A percentile compares a stretch with the other conserved stretches of the same genome.
phyloP scores from a whole-genome alignment of 1,284 basidiomycete species.

The Coniferiporia weirii region DNA sequence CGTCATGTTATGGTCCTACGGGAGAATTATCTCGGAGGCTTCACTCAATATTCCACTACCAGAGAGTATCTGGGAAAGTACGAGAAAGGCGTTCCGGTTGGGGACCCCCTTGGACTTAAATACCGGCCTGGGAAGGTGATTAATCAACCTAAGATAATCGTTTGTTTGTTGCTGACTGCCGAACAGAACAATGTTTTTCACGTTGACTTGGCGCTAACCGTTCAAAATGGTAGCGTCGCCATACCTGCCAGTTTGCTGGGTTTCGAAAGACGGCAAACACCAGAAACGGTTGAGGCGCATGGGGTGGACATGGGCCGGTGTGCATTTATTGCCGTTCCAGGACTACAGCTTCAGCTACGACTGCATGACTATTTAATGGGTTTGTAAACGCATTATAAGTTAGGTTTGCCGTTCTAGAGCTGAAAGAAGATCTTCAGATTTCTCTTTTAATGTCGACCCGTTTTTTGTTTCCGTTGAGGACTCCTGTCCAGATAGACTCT shows the following conservation, averaged over 20 bases:
- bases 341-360: conserved; percentile 71
- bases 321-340: conserved; percentile 55
- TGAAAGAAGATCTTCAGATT: conserved; percentile 43
- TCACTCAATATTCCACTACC: conserved; percentile 86
- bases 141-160: conserved; percentile 14
- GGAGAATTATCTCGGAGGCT: conserved; percentile 89
- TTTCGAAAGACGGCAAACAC: conserved; percentile 40
- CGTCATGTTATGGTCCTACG: conserved; percentile 82
- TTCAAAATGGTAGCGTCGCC: conserved; percentile 53
- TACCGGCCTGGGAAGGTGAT: conserved; percentile 71
- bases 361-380: conserved; percentile 87
- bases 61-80: conserved; percentile 77
- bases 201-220: conserved; percentile 56
- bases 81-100: conserved; percentile 51
- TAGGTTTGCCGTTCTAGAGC: not conserved
- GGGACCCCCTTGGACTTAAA: conserved; percentile 77
- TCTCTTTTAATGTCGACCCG: conserved; percentile 69
- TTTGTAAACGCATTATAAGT: conserved; percentile 29
- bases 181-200: conserved; percentile 76
- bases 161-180: conserved; percentile 13
- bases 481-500: conserved; percentile 43
- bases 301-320: conserved; percentile 45
- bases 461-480: conserved; percentile 48
- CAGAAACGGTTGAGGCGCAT: conserved; percentile 21
- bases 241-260: conserved; percentile 75